phyloP scores from a whole-genome alignment of 441 rosid species.

The Bruguiera hainesii region DNA sequence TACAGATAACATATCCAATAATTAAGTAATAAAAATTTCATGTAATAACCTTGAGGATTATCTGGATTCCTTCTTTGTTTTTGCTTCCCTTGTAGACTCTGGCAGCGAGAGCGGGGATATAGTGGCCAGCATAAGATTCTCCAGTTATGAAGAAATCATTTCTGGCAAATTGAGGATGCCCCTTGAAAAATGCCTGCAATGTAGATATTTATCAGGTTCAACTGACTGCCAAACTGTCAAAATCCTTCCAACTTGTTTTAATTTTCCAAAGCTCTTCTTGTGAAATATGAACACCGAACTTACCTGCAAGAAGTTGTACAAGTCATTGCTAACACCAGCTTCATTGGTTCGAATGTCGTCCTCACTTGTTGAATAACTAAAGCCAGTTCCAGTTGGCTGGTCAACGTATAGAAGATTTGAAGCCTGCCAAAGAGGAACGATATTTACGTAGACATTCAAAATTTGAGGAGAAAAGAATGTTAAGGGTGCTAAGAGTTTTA shows the following conservation, averaged over 20 bases:
- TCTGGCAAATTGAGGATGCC: constrained; percentile 1
- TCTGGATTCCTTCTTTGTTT: background rate
- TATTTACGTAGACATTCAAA: background rate
- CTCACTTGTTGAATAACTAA: constrained; percentile 65
- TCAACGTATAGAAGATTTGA: constrained; percentile 79
- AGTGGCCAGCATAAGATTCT: constrained; percentile 7
- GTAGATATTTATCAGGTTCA: no score
- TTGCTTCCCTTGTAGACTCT: background rate
- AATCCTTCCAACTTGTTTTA: no score
- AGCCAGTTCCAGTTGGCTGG: constrained; percentile 86
- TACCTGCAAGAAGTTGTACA: constrained; percentile 46
- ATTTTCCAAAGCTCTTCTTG: no score
- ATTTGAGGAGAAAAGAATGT: background rate
- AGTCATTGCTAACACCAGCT: constrained; percentile 65
- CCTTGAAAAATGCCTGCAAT: constrained; percentile 1
- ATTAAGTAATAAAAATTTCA: background rate
- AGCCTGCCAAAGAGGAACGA: constrained; percentile 35
- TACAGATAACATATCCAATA: background rate
- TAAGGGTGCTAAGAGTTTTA: no score
- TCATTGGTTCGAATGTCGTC: constrained; percentile 70
- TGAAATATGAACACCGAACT: background rate
- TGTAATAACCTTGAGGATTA: background rate
- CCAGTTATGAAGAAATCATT: background rate
- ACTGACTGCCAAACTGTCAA: no score
- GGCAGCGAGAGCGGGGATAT: background rate